Base-by-base conservation (phyloP, 768 basidiomycete genomes). In the Leccinum subgranulosum region DNA sequence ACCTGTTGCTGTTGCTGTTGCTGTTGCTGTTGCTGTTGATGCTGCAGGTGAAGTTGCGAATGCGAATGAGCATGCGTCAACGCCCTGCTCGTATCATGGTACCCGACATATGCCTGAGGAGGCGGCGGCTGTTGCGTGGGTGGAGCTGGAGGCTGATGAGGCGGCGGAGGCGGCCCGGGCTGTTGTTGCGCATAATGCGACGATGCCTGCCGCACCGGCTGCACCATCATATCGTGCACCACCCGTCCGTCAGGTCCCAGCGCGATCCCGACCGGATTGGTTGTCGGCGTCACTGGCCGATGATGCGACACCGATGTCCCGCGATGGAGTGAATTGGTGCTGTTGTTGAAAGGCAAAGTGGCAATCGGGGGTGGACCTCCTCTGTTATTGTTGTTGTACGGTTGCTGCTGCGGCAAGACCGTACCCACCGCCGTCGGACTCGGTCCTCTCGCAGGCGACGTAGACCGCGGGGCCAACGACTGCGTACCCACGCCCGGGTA, bases 401-500 rank as follows among this genome's bases (percentile, higher is more conserved):
- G 45, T 14, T 21, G 45, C 21, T 46, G 49, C 39, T 65, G 62
- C 17, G 58, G 36, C 17, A 39, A 9, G 17, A 39, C 7, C 17
- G 36, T 3, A 8, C 36, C 36, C 36, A 39, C 2, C 3, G 51
- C 60, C 29, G 64, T 60, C 55, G 64, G 68, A 39, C 65, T 62
- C 8, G 66, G 53, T 27, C 65, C 52, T 52, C 61, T 64, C 9
- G 77, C 76, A 25, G 84, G 87, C 11, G 87, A 84, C 50, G 83
- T 80, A 6, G 86, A 84, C 64, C 86, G 88, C 21, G 81, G 81
- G 58, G 81, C 86, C 43, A 84, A 67, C 12, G 83, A 80, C 31
- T 85, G 87, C 17, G 90, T 86, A 14, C 94, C 94, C 56, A 97
- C 85, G 2, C 94, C 94, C 0, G 85, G 84, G 66, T 88, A 90